phyloP scores from a whole-genome alignment of 768 basidiomycete species.

The Porpolomopsis calyptriformis region DNA sequence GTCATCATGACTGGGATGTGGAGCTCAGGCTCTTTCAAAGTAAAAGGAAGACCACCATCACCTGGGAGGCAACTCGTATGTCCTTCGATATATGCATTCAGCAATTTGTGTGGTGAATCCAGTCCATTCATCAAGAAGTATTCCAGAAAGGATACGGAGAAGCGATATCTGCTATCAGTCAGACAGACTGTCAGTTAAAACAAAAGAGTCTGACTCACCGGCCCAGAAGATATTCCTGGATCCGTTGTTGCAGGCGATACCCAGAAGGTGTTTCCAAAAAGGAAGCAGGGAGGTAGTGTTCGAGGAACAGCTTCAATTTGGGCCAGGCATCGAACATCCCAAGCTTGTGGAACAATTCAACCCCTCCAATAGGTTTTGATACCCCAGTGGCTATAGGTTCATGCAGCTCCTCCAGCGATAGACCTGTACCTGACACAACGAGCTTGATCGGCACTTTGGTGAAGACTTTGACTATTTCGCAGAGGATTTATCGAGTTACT shows the following conservation, averaged over 20 bases:
- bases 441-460: constrained; percentile 6
- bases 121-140: constrained; percentile 9
- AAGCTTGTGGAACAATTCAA: constrained; percentile 11
- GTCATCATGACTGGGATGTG: not conserved
- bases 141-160: constrained; percentile 12
- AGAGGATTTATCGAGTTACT: constrained; percentile 12
- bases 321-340: constrained; percentile 12
- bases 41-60: constrained; percentile 4
- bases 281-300: constrained; percentile 8
- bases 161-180: constrained; percentile 8
- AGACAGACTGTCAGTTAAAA: constrained; percentile 7
- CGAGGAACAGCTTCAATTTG: constrained; percentile 9
- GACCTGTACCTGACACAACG: constrained; percentile 8
- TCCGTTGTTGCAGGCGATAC: constrained; percentile 7
- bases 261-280: constrained; percentile 8
- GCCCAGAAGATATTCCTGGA: constrained; percentile 9
- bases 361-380: constrained; percentile 8
- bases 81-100: constrained; percentile 7
- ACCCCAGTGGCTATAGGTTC: constrained; percentile 8
- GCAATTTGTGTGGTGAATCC: constrained; percentile 9
- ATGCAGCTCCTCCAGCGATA: constrained; percentile 11
- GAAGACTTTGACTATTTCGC: constrained; percentile 12
- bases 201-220: constrained; percentile 7
- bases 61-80: not conserved
- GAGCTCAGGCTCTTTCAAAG: constrained; percentile 7